Base-by-base conservation (phyloP, 495 filamentous ascomycete species). In the Xylaria sp. region DNA sequence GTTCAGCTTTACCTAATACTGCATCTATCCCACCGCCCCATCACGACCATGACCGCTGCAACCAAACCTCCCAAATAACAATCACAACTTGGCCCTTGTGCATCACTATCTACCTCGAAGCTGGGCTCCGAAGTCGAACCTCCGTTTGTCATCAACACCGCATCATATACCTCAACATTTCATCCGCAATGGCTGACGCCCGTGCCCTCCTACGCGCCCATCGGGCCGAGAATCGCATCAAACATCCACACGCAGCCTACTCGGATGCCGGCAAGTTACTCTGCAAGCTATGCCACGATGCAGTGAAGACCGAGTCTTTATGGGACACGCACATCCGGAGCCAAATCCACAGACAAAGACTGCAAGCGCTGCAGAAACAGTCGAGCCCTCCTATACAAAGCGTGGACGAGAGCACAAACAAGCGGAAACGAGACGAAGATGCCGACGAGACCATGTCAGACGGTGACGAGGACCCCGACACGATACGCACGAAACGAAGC, bases 201-300 rank as follows among this genome's bases (percentile, higher is more conserved):
- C 91, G 94, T 55, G 88, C 93, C 24, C 85, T 97, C 21, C 88
- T 97, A 57, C 91, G 93, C 73, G 92, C 89, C 78, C 93, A 97
- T 81, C 91, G 94, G 75, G 90, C 89, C 62, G 88, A 90, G 59
- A 90, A 93, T 72, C 89, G 91, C 75, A 90, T 93, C 71, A 85
- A 88, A 11, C 90, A 92, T 69, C 89, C 88, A 0, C 80, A 91
- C 75, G 87, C 90, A 43, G 81, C 82, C 66, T 91, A 91, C 75
- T 86, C 90, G 0, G 82, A 86, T 71, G 82, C 85, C 37, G 88
- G 90, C 48, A 88, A 85, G 68, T 82, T 93, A 8, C 76, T 87
- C 65, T 91, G 90, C 80, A 80, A 82, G 61, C 76, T 89, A 15
- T 92, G 90, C 76, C 86, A 83, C 64, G 83, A 88, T 48, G 80